Evolutionary conservation across 768 basidiomycete genomes (phyloP).

Genomic region (Hortiboletus flavorubellus): DNA sequence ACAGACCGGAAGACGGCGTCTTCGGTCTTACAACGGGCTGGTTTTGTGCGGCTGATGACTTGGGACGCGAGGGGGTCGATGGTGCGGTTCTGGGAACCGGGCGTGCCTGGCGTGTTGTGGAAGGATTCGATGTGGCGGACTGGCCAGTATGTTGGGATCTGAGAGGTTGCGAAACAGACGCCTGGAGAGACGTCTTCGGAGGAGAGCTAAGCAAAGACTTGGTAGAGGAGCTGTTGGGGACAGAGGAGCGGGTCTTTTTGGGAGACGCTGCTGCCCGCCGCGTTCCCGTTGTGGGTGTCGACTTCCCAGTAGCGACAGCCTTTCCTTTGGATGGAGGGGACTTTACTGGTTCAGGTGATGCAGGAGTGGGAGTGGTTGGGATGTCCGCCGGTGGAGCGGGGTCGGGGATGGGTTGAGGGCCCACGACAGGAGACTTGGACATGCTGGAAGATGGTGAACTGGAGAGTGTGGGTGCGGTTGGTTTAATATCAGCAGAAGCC

Average conservation of each 20-base stretch:
- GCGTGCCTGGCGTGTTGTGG: constrained; percentile 28
- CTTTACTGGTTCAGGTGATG: constrained; percentile 20
- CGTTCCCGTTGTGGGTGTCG: constrained; percentile 22
- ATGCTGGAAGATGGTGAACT: constrained; percentile 26
- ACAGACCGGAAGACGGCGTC: constrained; percentile 64
- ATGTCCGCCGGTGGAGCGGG: constrained; percentile 16
- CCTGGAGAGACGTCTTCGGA: constrained; percentile 30
- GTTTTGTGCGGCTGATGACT: constrained; percentile 31
- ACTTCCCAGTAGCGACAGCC: constrained; percentile 12
- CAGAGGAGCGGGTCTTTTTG: constrained; percentile 30
- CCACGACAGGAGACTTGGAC: constrained; percentile 19
- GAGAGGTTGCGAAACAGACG: constrained; percentile 37
- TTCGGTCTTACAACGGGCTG: constrained; percentile 41
- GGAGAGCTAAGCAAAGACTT: constrained; percentile 26
- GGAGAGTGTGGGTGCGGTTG: constrained; percentile 35
- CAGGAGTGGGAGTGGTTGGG: constrained; percentile 21
- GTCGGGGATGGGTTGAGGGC: constrained; percentile 31
- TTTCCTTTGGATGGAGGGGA: constrained; percentile 23
- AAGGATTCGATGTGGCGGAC: constrained; percentile 33
- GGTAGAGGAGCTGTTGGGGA: constrained; percentile 14
- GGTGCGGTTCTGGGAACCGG: constrained; percentile 29
- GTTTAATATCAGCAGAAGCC: constrained; percentile 33
- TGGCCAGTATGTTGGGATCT: constrained; percentile 41
- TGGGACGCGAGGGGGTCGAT: constrained; percentile 34
- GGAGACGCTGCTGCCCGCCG: constrained; percentile 21